These are phyloP conservation scores for Colletotrichum higginsianum DNA, from an alignment of 2,329 filamentous ascomycete species.

Conservation along the genomic window DNA sequence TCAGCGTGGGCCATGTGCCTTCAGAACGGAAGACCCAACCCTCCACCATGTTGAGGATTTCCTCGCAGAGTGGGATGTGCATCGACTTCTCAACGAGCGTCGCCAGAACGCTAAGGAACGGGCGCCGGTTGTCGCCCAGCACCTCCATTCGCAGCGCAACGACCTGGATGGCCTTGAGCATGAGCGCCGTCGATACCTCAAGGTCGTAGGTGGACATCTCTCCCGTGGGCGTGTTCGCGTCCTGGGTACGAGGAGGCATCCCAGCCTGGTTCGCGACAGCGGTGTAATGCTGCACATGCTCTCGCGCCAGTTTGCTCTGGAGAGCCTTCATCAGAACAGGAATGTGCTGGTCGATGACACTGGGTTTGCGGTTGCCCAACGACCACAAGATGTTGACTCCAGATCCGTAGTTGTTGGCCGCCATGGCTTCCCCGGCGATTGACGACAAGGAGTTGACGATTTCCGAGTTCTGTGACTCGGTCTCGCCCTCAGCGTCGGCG, in stretches of 20 bases:
- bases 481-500: constrained; percentile 86
- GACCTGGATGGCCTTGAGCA: constrained; percentile 95
- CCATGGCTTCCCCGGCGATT: constrained; percentile 90
- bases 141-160: constrained; percentile 93
- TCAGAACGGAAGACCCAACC: constrained; percentile 96
- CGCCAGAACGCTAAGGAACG: constrained; percentile 94
- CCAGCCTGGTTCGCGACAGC: constrained; percentile 66
- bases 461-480: constrained; percentile 86
- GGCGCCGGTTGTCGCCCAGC: constrained; percentile 89
- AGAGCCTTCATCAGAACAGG: constrained; percentile 91
- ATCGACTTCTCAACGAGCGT: constrained; percentile 96
- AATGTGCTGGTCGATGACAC: constrained; percentile 92
- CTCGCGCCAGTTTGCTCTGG: constrained; percentile 90
- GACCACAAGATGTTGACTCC: constrained; percentile 96
- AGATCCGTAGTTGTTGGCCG: constrained; percentile 84
- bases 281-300: constrained; percentile 87
- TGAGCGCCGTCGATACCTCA: constrained; percentile 90
- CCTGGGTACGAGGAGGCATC: constrained; percentile 57
- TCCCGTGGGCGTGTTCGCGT: constrained; percentile 67
- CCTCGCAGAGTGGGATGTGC: constrained; percentile 88
- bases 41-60: constrained; percentile 94
- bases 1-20: constrained; percentile 95
- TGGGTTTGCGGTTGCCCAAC: constrained; percentile 85
- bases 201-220: constrained; percentile 83
- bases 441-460: constrained; percentile 87